Base-by-base conservation (phyloP, 805 yeast genomes). In the Candida hungchunana region DNA sequence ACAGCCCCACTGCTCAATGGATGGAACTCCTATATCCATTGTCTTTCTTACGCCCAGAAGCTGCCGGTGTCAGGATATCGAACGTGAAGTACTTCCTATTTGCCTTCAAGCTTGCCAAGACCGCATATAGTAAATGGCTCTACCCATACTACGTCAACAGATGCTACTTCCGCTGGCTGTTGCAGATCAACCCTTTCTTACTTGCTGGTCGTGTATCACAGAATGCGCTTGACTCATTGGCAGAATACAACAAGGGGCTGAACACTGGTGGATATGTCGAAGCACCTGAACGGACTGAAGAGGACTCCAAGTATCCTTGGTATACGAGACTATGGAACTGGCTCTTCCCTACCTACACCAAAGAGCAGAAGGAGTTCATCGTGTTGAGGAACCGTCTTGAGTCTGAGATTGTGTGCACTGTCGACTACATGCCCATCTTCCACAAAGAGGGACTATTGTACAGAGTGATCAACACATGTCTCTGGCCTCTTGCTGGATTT, bases 81-180 rank as follows among this genome's bases (percentile, higher is more conserved):
- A n/a, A n/a, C n/a, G n/a, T n/a, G 17, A 46, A 40, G 29, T 18
- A 35, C 18, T 40, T 30, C 13, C 18, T 18, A 12, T 16, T 13
- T 7, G 11, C 16, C 2, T 21, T 48, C 14, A 36, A 41, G 5
- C 42, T 45, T 6, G 26, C 43, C 3, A 44, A 39, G 29, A 23
- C 18, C 13, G 14, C 39, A 3, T 58, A 59, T 29, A 16, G 16
- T 11, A 27, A 35, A 6, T 14, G 44, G 4, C 3, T 52, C 7
- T 54, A 39, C 40, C 40, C 34, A 9, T 12, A 53, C 16, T 49
- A 60, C 0, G 31, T 56, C 19, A 65, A 67, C 42, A 49, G 64
- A 26, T 9, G 55, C 4, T 65, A 66, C 43, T 66, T 62, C 38
- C 50, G 50, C 13, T 58, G 62, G 62, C 51, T 58, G 23, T 48